These are phyloP conservation scores for Ascochyta pisi DNA, from an alignment of 2,329 filamentous ascomycete genomes.

Conservation along the genomic window DNA sequence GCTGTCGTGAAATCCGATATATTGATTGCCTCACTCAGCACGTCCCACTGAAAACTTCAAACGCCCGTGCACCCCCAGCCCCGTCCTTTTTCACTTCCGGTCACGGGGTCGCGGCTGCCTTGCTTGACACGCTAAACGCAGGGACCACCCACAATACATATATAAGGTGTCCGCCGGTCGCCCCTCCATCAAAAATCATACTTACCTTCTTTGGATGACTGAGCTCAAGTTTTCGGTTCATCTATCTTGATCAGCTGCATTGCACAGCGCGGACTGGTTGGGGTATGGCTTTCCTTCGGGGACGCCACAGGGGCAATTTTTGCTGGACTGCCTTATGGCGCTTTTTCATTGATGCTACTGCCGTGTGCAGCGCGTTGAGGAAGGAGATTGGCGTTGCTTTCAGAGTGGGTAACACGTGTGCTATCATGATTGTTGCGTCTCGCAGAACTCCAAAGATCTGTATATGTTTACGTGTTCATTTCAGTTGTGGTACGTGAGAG, in stretches of 20 bases:
- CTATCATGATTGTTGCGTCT: too few species aligned
- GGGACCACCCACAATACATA: neutral
- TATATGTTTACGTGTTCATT: neutral
- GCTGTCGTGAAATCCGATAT: neutral
- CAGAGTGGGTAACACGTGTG: neutral
- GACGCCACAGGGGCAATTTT: slow-evolving; percentile 44
- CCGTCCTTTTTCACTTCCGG: neutral
- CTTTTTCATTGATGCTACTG: slow-evolving; percentile 50
- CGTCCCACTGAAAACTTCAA: neutral
- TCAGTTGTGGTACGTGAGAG: neutral
- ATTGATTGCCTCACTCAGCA: neutral
- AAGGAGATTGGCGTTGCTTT: slow-evolving; percentile 31
- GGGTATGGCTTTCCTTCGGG: slow-evolving; percentile 45
- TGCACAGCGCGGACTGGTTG: slow-evolving; percentile 47
- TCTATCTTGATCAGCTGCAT: slow-evolving; percentile 44
- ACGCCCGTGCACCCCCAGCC: neutral
- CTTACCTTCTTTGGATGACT: slow-evolving; percentile 45
- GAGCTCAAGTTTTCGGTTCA: slow-evolving; percentile 40
- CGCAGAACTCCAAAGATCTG: too few species aligned
- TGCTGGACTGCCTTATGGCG: slow-evolving; percentile 27
- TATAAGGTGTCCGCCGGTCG: neutral
- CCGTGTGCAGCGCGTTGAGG: slow-evolving; percentile 45
- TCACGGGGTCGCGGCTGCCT: neutral
- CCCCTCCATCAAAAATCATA: slow-evolving; percentile 15
- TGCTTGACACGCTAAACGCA: neutral